Conservation (phyloP, 768 basidiomycete genomes). For the Rhizopogon sp. region DNA sequence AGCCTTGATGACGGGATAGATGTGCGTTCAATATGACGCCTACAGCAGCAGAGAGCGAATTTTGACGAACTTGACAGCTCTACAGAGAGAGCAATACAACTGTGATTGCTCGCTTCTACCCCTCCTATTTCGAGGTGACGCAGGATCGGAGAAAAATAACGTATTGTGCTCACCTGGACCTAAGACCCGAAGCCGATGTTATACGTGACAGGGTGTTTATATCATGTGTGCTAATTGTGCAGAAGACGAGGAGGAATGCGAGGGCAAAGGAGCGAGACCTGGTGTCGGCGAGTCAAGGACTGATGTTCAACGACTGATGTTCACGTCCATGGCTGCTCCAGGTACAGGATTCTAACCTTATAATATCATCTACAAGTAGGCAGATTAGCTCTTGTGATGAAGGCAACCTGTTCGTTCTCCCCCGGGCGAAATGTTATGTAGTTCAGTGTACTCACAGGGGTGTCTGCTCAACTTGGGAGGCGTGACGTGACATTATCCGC, state of each 20-base stretch:
- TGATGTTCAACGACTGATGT: neutral
- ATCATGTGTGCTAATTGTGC: conserved; percentile 1
- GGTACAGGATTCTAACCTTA: no score
- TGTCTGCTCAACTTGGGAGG: neutral
- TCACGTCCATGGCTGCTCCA: neutral
- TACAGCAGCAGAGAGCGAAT: neutral
- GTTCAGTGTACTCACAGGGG: no score
- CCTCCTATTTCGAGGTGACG: neutral
- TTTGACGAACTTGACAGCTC: neutral
- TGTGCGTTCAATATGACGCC: neutral
- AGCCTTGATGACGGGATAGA: neutral
- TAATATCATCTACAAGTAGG: no score
- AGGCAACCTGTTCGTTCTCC: no score
- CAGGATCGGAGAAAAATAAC: neutral
- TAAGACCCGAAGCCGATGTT: conserved; percentile 1
- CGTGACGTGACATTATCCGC: neutral
- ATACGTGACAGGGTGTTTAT: conserved; percentile 4
- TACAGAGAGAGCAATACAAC: neutral
- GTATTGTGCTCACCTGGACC: neutral
- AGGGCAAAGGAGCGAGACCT: neutral
- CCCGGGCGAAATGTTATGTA: no score
- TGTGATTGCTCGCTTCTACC: neutral
- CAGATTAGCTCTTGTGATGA: no score
- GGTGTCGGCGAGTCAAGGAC: neutral
- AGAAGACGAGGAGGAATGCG: neutral